A percentile compares a stretch with the other conserved stretches of the same genome.
Conservation (phyloP, 129 eudicot genomes). For the Helichrysum umbraculigerum region DNA sequence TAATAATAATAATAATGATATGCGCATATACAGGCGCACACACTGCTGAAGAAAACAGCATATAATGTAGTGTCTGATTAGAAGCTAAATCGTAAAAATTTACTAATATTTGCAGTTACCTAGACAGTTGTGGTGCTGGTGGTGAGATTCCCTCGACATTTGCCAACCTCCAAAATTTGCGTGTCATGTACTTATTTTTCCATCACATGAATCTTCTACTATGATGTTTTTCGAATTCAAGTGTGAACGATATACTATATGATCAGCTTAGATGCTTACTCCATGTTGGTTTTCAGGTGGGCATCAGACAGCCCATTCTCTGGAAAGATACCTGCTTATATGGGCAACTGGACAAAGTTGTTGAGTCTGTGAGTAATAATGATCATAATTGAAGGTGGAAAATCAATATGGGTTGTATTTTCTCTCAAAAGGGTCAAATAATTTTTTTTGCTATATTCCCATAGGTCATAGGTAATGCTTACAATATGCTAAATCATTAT, state of each 20-base stretch:
- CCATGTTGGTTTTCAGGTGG: conserved; percentile 55
- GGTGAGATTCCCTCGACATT: conserved; percentile 67
- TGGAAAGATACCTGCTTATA: conserved; percentile 61
- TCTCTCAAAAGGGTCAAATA: conserved; percentile 1
- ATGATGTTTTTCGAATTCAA: neutral
- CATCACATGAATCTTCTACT: neutral
- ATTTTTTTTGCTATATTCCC: neutral
- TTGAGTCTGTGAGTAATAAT: conserved; percentile 45
- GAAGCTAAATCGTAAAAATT: neutral
- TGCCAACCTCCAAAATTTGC: conserved; percentile 46
- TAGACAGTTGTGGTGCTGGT: conserved; percentile 62
- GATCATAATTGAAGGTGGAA: neutral
- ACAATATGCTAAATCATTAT: neutral
- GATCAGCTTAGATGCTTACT: conserved; percentile 10
- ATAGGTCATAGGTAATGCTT: too few relatives aligned
- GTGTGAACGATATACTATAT: conserved; percentile 8
- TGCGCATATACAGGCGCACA: neutral
- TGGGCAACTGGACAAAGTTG: conserved; percentile 63
- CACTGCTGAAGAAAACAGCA: neutral
- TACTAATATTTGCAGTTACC: conserved; percentile 43
- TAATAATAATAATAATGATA: neutral
- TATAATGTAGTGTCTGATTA: neutral
- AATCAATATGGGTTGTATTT: neutral
- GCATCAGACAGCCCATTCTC: conserved; percentile 64
- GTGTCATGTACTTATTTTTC: conserved; percentile 42